Evolutionary conservation across 192 early-diverging fungal genomes (phyloP).

Genomic region (Coemansia sp.): DNA sequence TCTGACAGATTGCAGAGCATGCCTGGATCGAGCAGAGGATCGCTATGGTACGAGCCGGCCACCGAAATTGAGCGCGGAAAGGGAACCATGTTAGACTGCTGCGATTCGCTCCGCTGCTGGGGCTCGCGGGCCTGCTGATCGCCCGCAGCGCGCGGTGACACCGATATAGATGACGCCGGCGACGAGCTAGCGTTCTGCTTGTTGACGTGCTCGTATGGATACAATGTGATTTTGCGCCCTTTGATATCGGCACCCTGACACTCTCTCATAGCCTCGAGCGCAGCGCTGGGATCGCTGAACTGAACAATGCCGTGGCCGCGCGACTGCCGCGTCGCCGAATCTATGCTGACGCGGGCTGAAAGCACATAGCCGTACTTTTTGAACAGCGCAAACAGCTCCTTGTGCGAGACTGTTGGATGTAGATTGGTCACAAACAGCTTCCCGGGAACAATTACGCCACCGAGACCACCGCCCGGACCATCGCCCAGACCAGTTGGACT

Average conservation of each 20-base stretch:
- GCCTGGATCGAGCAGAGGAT: conserved; percentile 35
- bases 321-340: conserved; percentile 43
- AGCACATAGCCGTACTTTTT: conserved; percentile 56
- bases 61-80: conserved; percentile 22
- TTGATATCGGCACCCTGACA: conserved; percentile 52
- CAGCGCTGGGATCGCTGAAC: conserved; percentile 48
- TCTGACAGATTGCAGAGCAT: conserved; percentile 38
- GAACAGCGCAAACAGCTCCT: conserved; percentile 54
- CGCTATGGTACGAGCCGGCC: conserved; percentile 12
- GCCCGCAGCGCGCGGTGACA: neutral
- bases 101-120: conserved; percentile 1
- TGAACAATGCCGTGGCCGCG: conserved; percentile 51
- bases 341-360: conserved; percentile 53
- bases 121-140: neutral
- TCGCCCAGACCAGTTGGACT: conserved; percentile 13
- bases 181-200: conserved; percentile 13
- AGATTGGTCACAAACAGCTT: conserved; percentile 56
- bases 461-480: conserved; percentile 33
- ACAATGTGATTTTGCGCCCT: conserved; percentile 51
- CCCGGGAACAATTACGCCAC: conserved; percentile 45
- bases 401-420: conserved; percentile 53
- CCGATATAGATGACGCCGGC: neutral
- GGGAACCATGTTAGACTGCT: conserved; percentile 11
- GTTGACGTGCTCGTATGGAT: conserved; percentile 53
- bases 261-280: conserved; percentile 41